Conservation (phyloP, 139 green algal genomes). For the Diplosphaera chodatii region DNA sequence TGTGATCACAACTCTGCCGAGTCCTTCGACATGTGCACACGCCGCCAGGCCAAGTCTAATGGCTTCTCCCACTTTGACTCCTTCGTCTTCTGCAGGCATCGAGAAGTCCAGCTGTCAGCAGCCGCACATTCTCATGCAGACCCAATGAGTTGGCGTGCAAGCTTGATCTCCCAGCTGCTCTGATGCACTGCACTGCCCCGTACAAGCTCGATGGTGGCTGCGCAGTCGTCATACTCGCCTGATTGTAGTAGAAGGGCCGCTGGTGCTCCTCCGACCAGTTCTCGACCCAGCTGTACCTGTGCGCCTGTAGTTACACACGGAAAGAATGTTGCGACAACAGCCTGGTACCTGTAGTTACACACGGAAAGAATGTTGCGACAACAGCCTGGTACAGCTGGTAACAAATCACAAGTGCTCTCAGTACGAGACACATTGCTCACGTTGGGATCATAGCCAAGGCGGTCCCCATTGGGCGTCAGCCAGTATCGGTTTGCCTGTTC, state of each 20-base stretch:
- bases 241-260: slow-evolving; percentile 34
- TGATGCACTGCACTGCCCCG: no score
- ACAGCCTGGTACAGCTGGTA: slow-evolving; percentile 8
- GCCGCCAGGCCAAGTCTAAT: slow-evolving; percentile 17
- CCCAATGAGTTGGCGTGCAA: no score
- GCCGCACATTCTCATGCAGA: no score
- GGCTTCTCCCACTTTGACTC: slow-evolving; percentile 26
- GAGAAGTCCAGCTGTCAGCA: no score
- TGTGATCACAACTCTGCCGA: not conserved
- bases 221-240: no score
- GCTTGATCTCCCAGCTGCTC: no score
- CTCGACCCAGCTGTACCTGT: slow-evolving; percentile 23
- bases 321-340: no score
- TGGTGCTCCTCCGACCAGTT: slow-evolving; percentile 19
- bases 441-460: slow-evolving; percentile 1
- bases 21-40: not conserved
- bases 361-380: no score
- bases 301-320: slow-evolving; percentile 7
- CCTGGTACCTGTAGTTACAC: slow-evolving; percentile 10
- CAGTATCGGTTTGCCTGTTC: slow-evolving; percentile 15
- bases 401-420: not conserved
- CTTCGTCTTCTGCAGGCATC: slow-evolving; percentile 21
- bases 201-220: no score
- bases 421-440: not conserved
- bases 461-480: not conserved